Conservation (phyloP, 495 filamentous ascomycete species). For the Polyplosphaeria fusca region DNA sequence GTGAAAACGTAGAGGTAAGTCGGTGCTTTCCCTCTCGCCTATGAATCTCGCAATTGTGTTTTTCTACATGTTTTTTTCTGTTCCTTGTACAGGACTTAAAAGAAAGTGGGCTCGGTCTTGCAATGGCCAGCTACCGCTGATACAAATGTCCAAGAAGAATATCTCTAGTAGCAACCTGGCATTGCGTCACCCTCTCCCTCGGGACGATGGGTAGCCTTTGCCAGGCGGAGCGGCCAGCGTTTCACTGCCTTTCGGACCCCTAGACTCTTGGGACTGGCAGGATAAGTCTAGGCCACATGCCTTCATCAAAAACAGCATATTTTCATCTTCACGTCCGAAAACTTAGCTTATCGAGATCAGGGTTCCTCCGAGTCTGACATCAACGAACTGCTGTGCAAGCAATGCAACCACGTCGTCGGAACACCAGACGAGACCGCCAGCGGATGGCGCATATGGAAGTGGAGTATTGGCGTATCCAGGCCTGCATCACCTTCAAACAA, state of each 20-base stretch:
- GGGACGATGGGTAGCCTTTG: constrained; percentile 18
- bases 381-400: background rate
- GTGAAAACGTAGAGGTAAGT: constrained; percentile 61
- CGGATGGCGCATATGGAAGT: constrained; percentile 22
- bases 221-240: constrained; percentile 20
- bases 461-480: constrained; percentile 7
- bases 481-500: background rate
- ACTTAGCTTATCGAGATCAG: too few species aligned
- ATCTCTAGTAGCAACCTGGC: constrained; percentile 21
- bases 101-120: constrained; percentile 71
- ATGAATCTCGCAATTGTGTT: background rate
- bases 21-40: background rate
- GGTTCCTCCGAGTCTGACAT: too few species aligned
- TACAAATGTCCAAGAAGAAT: constrained; percentile 86
- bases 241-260: constrained; percentile 22
- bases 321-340: too few species aligned
- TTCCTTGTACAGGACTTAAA: constrained; percentile 33
- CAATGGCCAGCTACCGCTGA: constrained; percentile 71
- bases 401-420: constrained; percentile 11
- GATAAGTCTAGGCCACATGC: constrained; percentile 26
- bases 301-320: too few species aligned
- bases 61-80: background rate
- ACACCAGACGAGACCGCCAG: background rate
- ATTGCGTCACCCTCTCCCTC: constrained; percentile 13
- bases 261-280: constrained; percentile 21